A percentile compares a stretch with the other conserved stretches of the same genome.
Conservation (phyloP, 1,284 basidiomycete species). For the Sanghuangporus sanghuang region DNA sequence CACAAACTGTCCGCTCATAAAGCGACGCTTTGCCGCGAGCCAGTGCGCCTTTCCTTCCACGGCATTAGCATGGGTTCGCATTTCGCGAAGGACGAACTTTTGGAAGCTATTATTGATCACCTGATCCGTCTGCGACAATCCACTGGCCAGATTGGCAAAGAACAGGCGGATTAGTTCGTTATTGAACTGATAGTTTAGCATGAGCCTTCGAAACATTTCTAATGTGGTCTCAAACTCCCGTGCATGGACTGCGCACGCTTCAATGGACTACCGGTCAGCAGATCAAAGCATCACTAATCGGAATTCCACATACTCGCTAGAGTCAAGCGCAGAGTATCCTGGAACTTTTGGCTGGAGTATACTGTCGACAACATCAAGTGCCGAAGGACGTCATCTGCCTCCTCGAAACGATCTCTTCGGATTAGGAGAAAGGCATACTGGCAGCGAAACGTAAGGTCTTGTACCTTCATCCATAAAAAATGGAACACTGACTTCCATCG, state of each 20-base stretch:
- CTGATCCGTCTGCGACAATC: slow-evolving; percentile 60
- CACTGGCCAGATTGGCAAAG: slow-evolving; percentile 63
- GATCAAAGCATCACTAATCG: background rate
- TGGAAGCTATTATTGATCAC: slow-evolving; percentile 75
- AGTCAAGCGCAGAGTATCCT: slow-evolving; percentile 68
- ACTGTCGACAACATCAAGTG: slow-evolving; percentile 77
- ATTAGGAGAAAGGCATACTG: slow-evolving; percentile 87
- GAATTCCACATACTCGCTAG: slow-evolving; percentile 53
- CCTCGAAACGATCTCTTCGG: slow-evolving; percentile 54
- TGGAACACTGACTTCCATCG: slow-evolving; percentile 65
- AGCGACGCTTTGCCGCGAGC: slow-evolving; percentile 51
- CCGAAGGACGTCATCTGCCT: slow-evolving; percentile 74
- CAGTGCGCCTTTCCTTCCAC: slow-evolving; percentile 54
- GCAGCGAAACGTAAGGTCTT: background rate
- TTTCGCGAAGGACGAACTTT: slow-evolving; percentile 78
- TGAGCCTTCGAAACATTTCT: slow-evolving; percentile 70
- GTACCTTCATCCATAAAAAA: background rate
- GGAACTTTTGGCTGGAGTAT: slow-evolving; percentile 60
- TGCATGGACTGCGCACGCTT: slow-evolving; percentile 68
- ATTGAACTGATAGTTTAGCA: slow-evolving; percentile 69
- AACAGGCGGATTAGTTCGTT: slow-evolving; percentile 79
- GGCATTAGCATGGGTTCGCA: slow-evolving; percentile 59
- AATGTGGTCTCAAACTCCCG: slow-evolving; percentile 55
- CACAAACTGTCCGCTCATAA: slow-evolving; percentile 27
- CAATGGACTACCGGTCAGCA: background rate